These are phyloP conservation scores for Strobilomyces confusus DNA, from an alignment of 768 basidiomycete species.

Conservation along the genomic window DNA sequence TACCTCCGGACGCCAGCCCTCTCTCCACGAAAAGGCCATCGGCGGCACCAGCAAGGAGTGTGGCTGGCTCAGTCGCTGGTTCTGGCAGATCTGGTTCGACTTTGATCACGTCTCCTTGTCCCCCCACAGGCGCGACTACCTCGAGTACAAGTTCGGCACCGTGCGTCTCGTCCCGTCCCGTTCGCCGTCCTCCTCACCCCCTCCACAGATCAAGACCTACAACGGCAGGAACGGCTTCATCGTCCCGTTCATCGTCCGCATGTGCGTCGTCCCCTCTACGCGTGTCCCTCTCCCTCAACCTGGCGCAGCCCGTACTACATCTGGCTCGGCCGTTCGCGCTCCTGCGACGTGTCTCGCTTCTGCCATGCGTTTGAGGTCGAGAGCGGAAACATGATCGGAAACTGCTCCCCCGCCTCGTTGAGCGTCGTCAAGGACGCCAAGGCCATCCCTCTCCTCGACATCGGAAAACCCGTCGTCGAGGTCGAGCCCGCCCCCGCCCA, in stretches of 20 bases:
- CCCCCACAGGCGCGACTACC: conserved; percentile 61
- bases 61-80: conserved; percentile 67
- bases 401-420: conserved; percentile 39
- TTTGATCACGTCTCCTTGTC: conserved; percentile 52
- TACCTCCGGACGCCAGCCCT: conserved; percentile 51
- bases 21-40: conserved; percentile 57
- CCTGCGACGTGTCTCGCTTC: conserved; percentile 52
- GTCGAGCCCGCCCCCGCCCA: conserved; percentile 17
- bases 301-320: conserved; percentile 60
- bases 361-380: conserved; percentile 61
- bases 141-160: conserved; percentile 77
- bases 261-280: conserved; percentile 34
- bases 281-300: neutral
- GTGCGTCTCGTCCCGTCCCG: conserved; percentile 30
- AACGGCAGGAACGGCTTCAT: conserved; percentile 72
- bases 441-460: conserved; percentile 38
- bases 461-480: conserved; percentile 36
- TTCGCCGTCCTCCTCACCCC: neutral
- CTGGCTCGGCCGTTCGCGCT: conserved; percentile 67
- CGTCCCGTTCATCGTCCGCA: conserved; percentile 61
- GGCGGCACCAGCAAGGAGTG: conserved; percentile 58
- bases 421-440: conserved; percentile 35
- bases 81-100: conserved; percentile 74
- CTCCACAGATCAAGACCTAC: conserved; percentile 51
- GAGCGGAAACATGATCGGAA: conserved; percentile 55